Evolutionary conservation across 345 rosid species (phyloP).

Genomic region (Trapa bicornis): DNA sequence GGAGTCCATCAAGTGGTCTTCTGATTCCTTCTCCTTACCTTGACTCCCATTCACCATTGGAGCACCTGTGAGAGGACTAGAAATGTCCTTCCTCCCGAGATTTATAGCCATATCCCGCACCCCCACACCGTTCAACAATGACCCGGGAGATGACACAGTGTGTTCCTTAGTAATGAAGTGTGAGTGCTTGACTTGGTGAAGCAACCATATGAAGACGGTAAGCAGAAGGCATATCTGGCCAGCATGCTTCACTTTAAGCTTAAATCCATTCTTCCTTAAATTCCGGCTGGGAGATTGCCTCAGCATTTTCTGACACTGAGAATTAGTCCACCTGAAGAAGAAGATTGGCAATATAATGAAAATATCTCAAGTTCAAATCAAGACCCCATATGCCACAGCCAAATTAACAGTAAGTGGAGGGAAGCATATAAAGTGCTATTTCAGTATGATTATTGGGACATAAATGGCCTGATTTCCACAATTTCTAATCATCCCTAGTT

Average conservation of each 20-base stretch:
- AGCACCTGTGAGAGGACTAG: constrained; percentile 10
- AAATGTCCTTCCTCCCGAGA: constrained; percentile 44
- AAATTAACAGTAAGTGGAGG: not conserved
- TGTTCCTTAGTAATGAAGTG: constrained; percentile 11
- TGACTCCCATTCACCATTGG: constrained; percentile 3
- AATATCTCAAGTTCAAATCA: not conserved
- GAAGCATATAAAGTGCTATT: not conserved
- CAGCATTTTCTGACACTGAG: constrained; percentile 15
- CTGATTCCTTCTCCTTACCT: constrained; percentile 16
- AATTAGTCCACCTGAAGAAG: not conserved
- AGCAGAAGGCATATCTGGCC: constrained; percentile 38
- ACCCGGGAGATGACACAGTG: constrained; percentile 4
- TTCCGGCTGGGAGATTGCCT: constrained; percentile 33
- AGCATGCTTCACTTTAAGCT: constrained; percentile 43
- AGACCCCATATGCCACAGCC: not conserved
- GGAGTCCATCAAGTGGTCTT: constrained; percentile 17
- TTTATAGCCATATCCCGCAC: constrained; percentile 14
- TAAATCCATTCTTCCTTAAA: constrained; percentile 44
- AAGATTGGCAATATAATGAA: too few species aligned
- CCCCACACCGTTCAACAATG: constrained; percentile 7
- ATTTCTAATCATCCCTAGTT: too few species aligned
- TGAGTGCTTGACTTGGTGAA: constrained; percentile 38
- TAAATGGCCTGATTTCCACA: not conserved
- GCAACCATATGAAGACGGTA: constrained; percentile 41
- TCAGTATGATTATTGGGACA: not conserved